Evolutionary conservation across 768 basidiomycete species (phyloP).

Genomic region (Boletus bicolor): DNA sequence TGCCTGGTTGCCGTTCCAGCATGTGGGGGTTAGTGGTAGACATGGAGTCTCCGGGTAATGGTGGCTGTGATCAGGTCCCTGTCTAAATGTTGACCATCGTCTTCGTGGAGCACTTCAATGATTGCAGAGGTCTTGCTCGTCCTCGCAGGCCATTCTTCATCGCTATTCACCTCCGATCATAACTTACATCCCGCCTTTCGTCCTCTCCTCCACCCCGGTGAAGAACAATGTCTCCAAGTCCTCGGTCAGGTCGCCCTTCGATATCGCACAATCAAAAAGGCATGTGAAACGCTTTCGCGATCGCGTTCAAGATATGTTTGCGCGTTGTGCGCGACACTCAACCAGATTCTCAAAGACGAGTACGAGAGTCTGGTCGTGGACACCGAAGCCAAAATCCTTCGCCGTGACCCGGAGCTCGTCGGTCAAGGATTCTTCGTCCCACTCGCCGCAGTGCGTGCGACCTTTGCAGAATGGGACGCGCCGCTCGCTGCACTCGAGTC

Average conservation of each 20-base stretch:
- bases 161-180: slow-evolving; percentile 66
- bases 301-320: slow-evolving; percentile 75
- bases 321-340: slow-evolving; percentile 71
- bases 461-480: slow-evolving; percentile 86
- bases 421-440: slow-evolving; percentile 83
- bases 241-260: slow-evolving; percentile 72
- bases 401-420: slow-evolving; percentile 71
- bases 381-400: slow-evolving; percentile 77
- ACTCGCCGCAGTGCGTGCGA: slow-evolving; percentile 76
- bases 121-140: slow-evolving; percentile 86
- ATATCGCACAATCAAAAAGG: slow-evolving; percentile 68
- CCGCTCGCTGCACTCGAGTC: slow-evolving; percentile 70
- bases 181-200: slow-evolving; percentile 60
- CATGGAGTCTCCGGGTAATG: slow-evolving; percentile 4
- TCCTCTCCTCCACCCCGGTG: slow-evolving; percentile 83
- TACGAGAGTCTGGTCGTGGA: slow-evolving; percentile 78
- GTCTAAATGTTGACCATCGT: background rate
- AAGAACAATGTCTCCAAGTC: slow-evolving; percentile 78
- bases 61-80: slow-evolving; percentile 8
- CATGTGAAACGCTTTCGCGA: slow-evolving; percentile 48
- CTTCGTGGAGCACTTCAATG: slow-evolving; percentile 42
- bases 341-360: slow-evolving; percentile 70
- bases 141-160: slow-evolving; percentile 84
- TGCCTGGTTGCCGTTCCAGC: slow-evolving; percentile 25
- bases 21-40: slow-evolving; percentile 10